Percentiles rank a stretch among this genome's conserved stretches.
These are phyloP conservation scores for Syzygium grande DNA, from an alignment of 345 rosid species.

Conservation along the genomic window DNA sequence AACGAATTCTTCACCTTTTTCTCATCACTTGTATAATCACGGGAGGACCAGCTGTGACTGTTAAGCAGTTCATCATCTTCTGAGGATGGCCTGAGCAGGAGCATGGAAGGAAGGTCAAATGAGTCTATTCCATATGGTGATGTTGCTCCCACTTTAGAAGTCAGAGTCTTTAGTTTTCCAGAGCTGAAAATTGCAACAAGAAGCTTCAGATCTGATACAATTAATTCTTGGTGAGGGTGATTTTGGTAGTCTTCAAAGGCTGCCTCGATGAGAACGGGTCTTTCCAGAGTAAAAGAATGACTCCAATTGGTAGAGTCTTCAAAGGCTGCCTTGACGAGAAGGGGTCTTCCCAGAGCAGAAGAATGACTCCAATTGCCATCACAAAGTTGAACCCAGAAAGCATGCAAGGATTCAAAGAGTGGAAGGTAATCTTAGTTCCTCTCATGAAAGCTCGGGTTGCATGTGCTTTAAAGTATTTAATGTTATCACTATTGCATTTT, in stretches of 20 bases:
- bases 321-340: constrained; percentile 4
- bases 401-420: constrained; percentile 4
- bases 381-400: not conserved
- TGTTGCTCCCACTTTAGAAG: not conserved
- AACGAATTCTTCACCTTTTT: not conserved
- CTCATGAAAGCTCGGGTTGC: not conserved
- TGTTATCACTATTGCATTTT: not conserved
- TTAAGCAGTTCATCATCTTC: constrained; percentile 5
- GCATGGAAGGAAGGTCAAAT: not conserved
- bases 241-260: constrained; percentile 7
- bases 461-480: not conserved
- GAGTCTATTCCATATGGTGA: not conserved
- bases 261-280: constrained; percentile 2
- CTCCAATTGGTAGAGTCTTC: not conserved
- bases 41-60: not conserved
- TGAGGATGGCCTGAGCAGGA: not conserved
- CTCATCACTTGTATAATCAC: not conserved
- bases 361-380: not conserved
- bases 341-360: not conserved
- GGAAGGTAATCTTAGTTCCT: constrained; percentile 3
- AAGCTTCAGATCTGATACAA: not conserved
- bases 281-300: not conserved
- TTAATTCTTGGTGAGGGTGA: not conserved
- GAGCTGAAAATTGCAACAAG: not conserved
- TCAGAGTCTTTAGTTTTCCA: not conserved